Evolutionary conservation across 345 rosid genomes (phyloP), one percentile per base, ranked within the genome.

Genomic region (Angophora floribunda): DNA sequence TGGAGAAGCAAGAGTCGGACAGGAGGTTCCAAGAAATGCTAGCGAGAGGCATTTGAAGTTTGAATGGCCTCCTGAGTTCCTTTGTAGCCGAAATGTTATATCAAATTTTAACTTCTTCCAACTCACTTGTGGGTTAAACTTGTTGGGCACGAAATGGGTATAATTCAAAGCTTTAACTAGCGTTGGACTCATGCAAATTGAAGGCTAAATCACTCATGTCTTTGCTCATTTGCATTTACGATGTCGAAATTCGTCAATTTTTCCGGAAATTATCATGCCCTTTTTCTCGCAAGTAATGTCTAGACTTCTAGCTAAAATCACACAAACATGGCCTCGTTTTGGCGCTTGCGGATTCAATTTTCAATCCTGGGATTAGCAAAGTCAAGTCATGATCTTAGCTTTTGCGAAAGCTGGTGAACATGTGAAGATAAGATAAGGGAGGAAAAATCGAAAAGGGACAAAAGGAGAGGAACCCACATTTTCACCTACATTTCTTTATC

Each of bases 1-100:
- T 97, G 93, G 99, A 97, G 98, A 98, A 98, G 93, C 96, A 95
- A 88, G 99, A 98, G 91, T 98, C 99, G 3, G 93, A 95, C 87
- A 96, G 99, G 94, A 97, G 97, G 93, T 98, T 93, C 86, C 97
- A 97, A 57, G 97, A 95, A 52, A 95, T 92, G 97, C 91, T 97
- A 86, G 95, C 95, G 7, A 94, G 95, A 93, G 93, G 97, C 92
- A 86, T 93, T 87, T 95, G 94, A 94, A 36, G 47, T 36, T 36
- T 36, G 47, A 21, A 41, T 26, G 82, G 84, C 22, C 84, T 75
- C 41, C 28, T 41, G 21, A 10, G 26, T 19, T 41, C 41, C 36
- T 10, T 75, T 3, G 49, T 75, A 41, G 49, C 84, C 19, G 84
- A 44, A 49, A 75, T 75, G 84, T 75, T 75, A 75, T 26, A 41